Percentiles rank a stretch among this genome's conserved stretches.
Evolutionary conservation across 306 rosid species (phyloP).

Genomic region (Cucumis melo): DNA sequence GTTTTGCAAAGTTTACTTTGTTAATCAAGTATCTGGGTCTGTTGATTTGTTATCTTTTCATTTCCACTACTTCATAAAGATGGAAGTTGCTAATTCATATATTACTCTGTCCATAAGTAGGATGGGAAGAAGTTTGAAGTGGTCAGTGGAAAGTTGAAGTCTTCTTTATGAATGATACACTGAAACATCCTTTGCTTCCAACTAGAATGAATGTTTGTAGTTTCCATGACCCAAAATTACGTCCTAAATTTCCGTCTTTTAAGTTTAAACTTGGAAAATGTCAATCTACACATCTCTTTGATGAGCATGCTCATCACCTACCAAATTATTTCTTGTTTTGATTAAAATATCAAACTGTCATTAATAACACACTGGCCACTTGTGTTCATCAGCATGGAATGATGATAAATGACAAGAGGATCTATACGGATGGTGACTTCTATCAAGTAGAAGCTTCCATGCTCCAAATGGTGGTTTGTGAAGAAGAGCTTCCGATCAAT

Average conservation of each 20-base stretch:
- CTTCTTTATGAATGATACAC: background rate
- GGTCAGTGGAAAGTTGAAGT: background rate
- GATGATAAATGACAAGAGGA: conserved; percentile 55
- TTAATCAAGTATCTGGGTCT: background rate
- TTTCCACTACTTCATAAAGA: background rate
- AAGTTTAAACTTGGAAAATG: background rate
- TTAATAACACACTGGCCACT: background rate
- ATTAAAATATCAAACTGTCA: background rate
- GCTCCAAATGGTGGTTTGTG: background rate
- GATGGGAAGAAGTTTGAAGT: background rate
- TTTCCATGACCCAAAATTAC: background rate
- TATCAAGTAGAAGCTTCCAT: conserved; percentile 21
- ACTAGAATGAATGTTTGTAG: background rate
- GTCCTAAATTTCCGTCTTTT: background rate
- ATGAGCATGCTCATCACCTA: background rate
- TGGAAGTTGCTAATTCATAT: background rate
- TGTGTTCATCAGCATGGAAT: conserved; percentile 59
- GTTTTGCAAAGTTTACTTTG: background rate
- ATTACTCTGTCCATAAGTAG: background rate
- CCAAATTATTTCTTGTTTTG: background rate
- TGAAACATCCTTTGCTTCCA: background rate
- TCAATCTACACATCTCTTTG: background rate
- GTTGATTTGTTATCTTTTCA: background rate
- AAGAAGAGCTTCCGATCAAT: conserved; percentile 14
- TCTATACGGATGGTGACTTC: conserved; percentile 36